Conservation (phyloP, 139 green algal species). For the Auxenochlorella protothecoides region DNA sequence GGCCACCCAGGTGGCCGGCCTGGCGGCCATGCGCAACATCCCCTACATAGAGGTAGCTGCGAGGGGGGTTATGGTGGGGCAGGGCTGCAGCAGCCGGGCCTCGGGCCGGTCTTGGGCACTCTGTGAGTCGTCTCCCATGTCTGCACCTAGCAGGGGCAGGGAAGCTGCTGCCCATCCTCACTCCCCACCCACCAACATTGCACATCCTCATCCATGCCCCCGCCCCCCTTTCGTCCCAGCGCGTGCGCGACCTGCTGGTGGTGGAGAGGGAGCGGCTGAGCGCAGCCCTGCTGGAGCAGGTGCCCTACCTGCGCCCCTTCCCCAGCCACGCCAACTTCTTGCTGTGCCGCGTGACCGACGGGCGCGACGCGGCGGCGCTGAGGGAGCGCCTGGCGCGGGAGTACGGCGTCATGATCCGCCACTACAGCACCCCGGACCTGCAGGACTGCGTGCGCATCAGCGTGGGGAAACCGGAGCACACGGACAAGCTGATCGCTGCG, state of each 20-base stretch:
- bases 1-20: conserved; percentile 73
- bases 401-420: conserved; percentile 73
- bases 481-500: conserved; percentile 66
- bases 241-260: conserved; percentile 73
- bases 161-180: too few species aligned
- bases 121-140: too few species aligned
- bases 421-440: conserved; percentile 90
- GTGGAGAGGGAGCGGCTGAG: conserved; percentile 68
- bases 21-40: conserved; percentile 64
- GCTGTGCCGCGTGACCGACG: conserved; percentile 54
- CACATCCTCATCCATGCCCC: too few species aligned
- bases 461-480: conserved; percentile 92
- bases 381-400: conserved; percentile 71
- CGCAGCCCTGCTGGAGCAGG: conserved; percentile 29
- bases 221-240: not conserved
- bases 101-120: too few species aligned
- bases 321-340: conserved; percentile 94
- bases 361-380: conserved; percentile 59
- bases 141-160: too few species aligned
- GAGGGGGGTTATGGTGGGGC: not conserved
- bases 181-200: too few species aligned
- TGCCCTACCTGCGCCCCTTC: conserved; percentile 85
- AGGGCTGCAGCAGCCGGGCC: too few species aligned
- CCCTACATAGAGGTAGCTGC: conserved; percentile 53
- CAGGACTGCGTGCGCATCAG: conserved; percentile 83